A percentile compares a stretch with the other conserved stretches of the same genome.
Evolutionary conservation across 1,284 basidiomycete genomes (phyloP).

Genomic region (Volvariella volvacea): DNA sequence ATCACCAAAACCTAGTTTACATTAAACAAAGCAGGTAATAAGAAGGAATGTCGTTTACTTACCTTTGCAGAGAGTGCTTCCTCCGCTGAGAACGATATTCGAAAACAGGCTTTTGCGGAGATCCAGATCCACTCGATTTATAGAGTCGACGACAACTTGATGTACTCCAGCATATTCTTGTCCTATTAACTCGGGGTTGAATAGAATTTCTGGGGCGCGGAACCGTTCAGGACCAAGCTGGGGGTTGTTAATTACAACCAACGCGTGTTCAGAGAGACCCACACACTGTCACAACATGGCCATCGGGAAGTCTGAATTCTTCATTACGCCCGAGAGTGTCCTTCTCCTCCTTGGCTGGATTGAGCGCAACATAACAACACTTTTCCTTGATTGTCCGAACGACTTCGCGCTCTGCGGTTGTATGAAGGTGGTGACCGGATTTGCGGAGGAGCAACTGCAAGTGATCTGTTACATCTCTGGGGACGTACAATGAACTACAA

Average conservation of each 20-base stretch:
- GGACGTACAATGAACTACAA: constrained; percentile 10
- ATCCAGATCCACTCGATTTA: constrained; percentile 83
- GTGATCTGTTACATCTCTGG: constrained; percentile 93
- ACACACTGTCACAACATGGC: constrained; percentile 82
- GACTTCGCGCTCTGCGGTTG: constrained; percentile 95
- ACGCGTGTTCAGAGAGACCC: constrained; percentile 6
- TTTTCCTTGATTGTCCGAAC: constrained; percentile 99
- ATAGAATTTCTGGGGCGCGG: constrained; percentile 95
- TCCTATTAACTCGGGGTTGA: constrained; percentile 96
- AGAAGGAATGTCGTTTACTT: constrained; percentile 16
- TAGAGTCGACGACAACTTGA: constrained; percentile 89
- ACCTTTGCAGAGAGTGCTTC: constrained; percentile 93
- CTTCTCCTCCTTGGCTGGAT: constrained; percentile 93
- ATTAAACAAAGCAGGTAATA: constrained; percentile 5
- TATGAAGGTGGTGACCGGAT: constrained; percentile 92
- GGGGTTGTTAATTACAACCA: constrained; percentile 6
- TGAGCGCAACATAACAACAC: constrained; percentile 90
- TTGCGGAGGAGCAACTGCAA: constrained; percentile 93
- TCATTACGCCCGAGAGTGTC: constrained; percentile 74
- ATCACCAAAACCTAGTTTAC: constrained; percentile 83
- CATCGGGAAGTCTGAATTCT: constrained; percentile 94
- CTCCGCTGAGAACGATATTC: constrained; percentile 95
- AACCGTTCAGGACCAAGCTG: constrained; percentile 94
- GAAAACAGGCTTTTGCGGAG: constrained; percentile 92
- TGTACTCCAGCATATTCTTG: constrained; percentile 97